A percentile compares a stretch with the other conserved stretches of the same genome.
phyloP scores from a whole-genome alignment of 257 asterid genomes.

The Solanum lycopersicoides region DNA sequence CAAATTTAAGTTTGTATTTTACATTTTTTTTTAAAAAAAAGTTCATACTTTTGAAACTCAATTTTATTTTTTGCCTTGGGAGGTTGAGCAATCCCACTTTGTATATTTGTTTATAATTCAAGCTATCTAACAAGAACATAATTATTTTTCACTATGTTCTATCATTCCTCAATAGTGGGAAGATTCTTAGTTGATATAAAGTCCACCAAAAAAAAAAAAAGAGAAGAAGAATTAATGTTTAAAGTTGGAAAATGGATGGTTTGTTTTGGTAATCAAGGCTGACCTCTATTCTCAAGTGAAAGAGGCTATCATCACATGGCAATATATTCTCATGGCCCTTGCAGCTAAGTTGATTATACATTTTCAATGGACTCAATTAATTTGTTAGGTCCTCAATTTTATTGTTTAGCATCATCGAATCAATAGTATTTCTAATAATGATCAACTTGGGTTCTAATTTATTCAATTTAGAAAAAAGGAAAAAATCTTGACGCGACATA shows the following conservation, averaged over 20 bases:
- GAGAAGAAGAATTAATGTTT: background rate
- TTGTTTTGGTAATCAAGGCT: background rate
- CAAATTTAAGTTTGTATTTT: background rate
- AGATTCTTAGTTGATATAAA: constrained; percentile 10
- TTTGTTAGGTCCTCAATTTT: background rate
- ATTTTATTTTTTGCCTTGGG: background rate
- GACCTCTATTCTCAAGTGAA: background rate
- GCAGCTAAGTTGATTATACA: background rate
- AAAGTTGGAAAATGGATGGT: constrained; percentile 15
- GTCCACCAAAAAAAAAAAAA: background rate
- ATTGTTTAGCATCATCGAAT: background rate
- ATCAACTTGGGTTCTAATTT: background rate
- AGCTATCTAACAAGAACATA: background rate
- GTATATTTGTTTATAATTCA: background rate
- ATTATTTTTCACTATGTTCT: background rate
- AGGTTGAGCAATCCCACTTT: background rate
- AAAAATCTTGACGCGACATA: background rate
- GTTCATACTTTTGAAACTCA: background rate
- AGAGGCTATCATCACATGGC: constrained; percentile 11
- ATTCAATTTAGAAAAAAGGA: background rate
- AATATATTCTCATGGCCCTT: constrained; percentile 7
- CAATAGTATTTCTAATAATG: background rate
- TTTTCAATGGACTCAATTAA: constrained; percentile 12
- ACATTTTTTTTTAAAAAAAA: background rate
- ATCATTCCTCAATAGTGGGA: constrained; percentile 7